A percentile compares a stretch with the other conserved stretches of the same genome.
These are phyloP conservation scores for Closterium sp. DNA, from an alignment of 139 green algal genomes.

Conservation along the genomic window DNA sequence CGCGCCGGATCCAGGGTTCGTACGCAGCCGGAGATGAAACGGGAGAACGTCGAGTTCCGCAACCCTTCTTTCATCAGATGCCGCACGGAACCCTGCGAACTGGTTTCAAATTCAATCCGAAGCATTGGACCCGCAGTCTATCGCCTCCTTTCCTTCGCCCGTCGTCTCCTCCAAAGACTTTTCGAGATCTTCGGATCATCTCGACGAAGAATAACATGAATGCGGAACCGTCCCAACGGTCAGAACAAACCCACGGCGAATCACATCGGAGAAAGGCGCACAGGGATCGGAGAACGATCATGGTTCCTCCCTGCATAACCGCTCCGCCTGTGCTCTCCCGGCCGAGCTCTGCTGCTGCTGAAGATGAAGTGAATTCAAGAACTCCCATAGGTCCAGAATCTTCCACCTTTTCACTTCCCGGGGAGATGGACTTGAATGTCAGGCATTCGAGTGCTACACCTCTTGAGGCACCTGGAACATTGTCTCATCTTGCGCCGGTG, in stretches of 20 bases:
- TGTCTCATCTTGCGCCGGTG: not conserved
- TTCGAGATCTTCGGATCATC: too few relatives aligned
- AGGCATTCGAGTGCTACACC: too few relatives aligned
- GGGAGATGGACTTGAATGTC: too few relatives aligned
- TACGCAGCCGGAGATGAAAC: not conserved
- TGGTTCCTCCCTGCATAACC: not conserved
- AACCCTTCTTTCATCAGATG: not conserved
- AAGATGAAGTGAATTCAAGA: not conserved
- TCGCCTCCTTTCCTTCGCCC: too few relatives aligned
- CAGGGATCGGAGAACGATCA: not conserved
- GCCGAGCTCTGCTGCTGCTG: not conserved
- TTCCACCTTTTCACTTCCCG: too few relatives aligned
- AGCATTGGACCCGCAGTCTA: not conserved
- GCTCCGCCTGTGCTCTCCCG: not conserved
- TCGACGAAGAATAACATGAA: too few relatives aligned
- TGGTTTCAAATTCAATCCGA: not conserved
- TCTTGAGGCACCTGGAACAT: too few relatives aligned
- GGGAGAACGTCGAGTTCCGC: not conserved
- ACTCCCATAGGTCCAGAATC: not conserved
- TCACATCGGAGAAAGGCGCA: not conserved
- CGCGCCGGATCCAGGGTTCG: not conserved
- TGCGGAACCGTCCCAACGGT: too few relatives aligned
- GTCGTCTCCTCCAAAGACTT: too few relatives aligned
- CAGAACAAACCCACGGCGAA: not conserved
- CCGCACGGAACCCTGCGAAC: not conserved